A percentile compares a stretch with the other conserved stretches of the same genome.
These are phyloP conservation scores for Heterobasidion irregulare DNA, from an alignment of 1,284 basidiomycete genomes.

Conservation along the genomic window DNA sequence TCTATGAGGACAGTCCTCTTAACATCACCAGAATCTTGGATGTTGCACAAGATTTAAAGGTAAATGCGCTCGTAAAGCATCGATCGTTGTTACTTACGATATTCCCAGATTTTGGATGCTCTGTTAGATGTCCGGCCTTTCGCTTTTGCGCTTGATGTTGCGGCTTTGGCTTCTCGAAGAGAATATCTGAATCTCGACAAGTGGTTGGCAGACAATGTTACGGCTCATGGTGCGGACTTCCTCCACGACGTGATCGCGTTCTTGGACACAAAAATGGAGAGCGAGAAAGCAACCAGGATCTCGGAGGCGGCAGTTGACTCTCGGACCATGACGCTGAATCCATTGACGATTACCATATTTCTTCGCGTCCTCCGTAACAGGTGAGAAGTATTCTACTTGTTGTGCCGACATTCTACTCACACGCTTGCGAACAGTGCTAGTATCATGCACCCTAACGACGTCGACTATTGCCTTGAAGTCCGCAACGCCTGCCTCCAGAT, in stretches of 20 bases:
- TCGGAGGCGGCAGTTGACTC: slow-evolving; percentile 76
- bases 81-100: slow-evolving; percentile 1
- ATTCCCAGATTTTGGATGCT: slow-evolving; percentile 74
- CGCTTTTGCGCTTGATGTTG: slow-evolving; percentile 86
- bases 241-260: slow-evolving; percentile 83
- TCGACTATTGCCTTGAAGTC: slow-evolving; percentile 87
- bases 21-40: slow-evolving; percentile 94
- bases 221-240: slow-evolving; percentile 77
- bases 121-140: slow-evolving; percentile 85
- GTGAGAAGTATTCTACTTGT: slow-evolving; percentile 29
- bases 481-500: slow-evolving; percentile 93
- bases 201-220: slow-evolving; percentile 88
- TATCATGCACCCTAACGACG: slow-evolving; percentile 68
- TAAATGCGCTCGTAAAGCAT: slow-evolving; percentile 22
- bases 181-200: slow-evolving; percentile 96
- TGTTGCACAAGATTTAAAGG: slow-evolving; percentile 92
- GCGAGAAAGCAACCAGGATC: slow-evolving; percentile 72
- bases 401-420: not conserved
- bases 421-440: slow-evolving; percentile 39
- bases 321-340: slow-evolving; percentile 75
- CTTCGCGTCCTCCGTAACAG: slow-evolving; percentile 79
- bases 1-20: slow-evolving; percentile 87
- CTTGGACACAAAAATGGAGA: slow-evolving; percentile 86
- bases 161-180: slow-evolving; percentile 84
- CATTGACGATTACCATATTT: slow-evolving; percentile 87